phyloP scores from a whole-genome alignment of 495 filamentous ascomycete genomes.

The Bryoglossum gracile region DNA sequence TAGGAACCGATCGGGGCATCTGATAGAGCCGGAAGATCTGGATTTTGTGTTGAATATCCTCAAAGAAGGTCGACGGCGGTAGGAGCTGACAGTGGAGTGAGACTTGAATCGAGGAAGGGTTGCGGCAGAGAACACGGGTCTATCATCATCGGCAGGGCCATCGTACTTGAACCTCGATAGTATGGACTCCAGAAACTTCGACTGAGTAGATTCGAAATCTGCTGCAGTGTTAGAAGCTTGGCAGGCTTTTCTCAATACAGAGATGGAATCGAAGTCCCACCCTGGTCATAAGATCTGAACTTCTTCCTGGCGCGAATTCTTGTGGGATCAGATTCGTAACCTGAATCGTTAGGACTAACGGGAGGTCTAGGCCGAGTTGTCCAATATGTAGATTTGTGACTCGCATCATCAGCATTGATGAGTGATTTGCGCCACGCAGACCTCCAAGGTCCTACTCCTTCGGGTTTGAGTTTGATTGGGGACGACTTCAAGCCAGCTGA shows the following conservation, averaged over 20 bases:
- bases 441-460: no score
- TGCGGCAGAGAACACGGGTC: neutral
- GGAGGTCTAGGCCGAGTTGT: neutral
- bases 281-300: no score
- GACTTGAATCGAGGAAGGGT: constrained; percentile 15
- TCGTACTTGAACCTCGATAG: constrained; percentile 3
- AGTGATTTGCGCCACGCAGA: no score
- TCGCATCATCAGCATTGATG: no score
- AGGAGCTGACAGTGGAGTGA: neutral
- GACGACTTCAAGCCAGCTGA: no score
- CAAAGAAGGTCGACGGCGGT: constrained; percentile 14
- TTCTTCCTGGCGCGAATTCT: no score
- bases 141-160: constrained; percentile 13
- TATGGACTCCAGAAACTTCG: neutral
- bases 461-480: no score
- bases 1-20: constrained; percentile 55
- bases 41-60: constrained; percentile 18
- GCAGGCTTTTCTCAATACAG: no score
- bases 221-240: neutral
- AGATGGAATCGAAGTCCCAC: no score
- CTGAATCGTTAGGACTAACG: constrained; percentile 8
- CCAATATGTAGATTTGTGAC: neutral
- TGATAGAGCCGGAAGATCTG: constrained; percentile 9
- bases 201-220: neutral
- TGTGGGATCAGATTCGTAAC: constrained; percentile 2